Percentiles rank a stretch among this genome's conserved stretches.
phyloP scores from a whole-genome alignment of 2,329 filamentous ascomycete species.

The Penicillium sp. region DNA sequence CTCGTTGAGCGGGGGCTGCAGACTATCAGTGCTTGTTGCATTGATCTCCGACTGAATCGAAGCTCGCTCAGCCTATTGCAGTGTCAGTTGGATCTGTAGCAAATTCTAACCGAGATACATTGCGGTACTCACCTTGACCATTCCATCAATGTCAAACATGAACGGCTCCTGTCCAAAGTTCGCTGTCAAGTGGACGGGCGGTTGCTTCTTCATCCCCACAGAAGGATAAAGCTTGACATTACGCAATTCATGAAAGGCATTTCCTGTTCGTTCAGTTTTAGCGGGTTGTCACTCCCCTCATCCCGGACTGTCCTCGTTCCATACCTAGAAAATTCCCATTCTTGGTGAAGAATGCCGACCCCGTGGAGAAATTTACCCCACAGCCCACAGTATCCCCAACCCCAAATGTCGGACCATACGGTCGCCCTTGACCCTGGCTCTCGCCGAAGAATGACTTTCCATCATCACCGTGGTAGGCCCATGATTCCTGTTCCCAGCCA shows the following conservation, averaged over 20 bases:
- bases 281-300: slow-evolving; percentile 12
- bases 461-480: slow-evolving; percentile 71
- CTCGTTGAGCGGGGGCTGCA: slow-evolving; percentile 72
- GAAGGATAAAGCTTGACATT: slow-evolving; percentile 58
- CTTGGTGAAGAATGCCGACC: slow-evolving; percentile 69
- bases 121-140: slow-evolving; percentile 70
- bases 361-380: slow-evolving; percentile 68
- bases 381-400: slow-evolving; percentile 67
- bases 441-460: slow-evolving; percentile 67
- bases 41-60: slow-evolving; percentile 68
- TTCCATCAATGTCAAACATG: slow-evolving; percentile 85
- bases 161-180: slow-evolving; percentile 77
- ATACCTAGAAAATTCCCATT: slow-evolving; percentile 65
- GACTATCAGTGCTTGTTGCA: slow-evolving; percentile 60
- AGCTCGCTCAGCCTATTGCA: slow-evolving; percentile 63
- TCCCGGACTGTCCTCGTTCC: slow-evolving; percentile 20
- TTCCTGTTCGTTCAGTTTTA: slow-evolving; percentile 56
- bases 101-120: not conserved
- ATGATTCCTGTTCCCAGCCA: slow-evolving; percentile 70
- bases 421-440: slow-evolving; percentile 59
- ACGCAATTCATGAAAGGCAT: slow-evolving; percentile 54
- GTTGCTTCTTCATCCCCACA: slow-evolving; percentile 69
- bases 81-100: not conserved
- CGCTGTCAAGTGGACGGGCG: slow-evolving; percentile 62
- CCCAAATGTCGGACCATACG: slow-evolving; percentile 66